Base-by-base conservation (phyloP, 306 rosid species). In the Castanopsis chinensis region DNA sequence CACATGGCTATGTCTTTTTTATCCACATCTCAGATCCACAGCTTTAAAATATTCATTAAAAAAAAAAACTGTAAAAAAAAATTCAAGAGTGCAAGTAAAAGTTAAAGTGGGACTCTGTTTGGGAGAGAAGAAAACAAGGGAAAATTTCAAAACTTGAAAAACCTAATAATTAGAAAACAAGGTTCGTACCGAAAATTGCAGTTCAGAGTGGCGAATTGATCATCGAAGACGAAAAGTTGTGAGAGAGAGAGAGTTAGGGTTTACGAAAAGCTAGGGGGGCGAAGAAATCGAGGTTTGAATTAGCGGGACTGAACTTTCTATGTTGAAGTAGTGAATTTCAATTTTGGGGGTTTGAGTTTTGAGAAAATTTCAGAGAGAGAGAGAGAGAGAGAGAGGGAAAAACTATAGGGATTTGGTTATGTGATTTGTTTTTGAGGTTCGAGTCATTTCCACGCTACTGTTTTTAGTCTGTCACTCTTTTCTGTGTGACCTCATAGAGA, bases 381-480 rank as follows among this genome's bases (percentile, higher is more conserved):
- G n/a, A n/a, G n/a, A n/a, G n/a, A n/a, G n/a, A n/a, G n/a, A n/a
- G 73, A 76, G 37, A 73, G 32, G 67, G 78, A 71, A 53, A 73
- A 63, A 68, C 12, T 8, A 41, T n/a, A 21, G 77, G 68, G 45
- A 49, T 52, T 9, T 43, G 41, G 30, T 3, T 32, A 41, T 41
- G 45, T 8, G 83, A 80, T 69, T 83, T 71, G 77, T 45, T 27
- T 72, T n/a, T 32, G 74, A 76, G 86, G 79, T 89, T 89, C 61
- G 88, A 84, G 89, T 89, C 73, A 78, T 90, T 79, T 82, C 82
- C 71, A 91, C 91, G 91, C 97, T 55, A 84, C 82, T 53, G 17
- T 43, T 3, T 3, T 52, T 5, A 8, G 30, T 12, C 64, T 21
- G 64, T 58, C 28, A 8, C 15, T 8, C 45, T 41, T 41, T 41